These are phyloP conservation scores for Sutorius australiensis DNA, from an alignment of 768 basidiomycete species.

Conservation along the genomic window DNA sequence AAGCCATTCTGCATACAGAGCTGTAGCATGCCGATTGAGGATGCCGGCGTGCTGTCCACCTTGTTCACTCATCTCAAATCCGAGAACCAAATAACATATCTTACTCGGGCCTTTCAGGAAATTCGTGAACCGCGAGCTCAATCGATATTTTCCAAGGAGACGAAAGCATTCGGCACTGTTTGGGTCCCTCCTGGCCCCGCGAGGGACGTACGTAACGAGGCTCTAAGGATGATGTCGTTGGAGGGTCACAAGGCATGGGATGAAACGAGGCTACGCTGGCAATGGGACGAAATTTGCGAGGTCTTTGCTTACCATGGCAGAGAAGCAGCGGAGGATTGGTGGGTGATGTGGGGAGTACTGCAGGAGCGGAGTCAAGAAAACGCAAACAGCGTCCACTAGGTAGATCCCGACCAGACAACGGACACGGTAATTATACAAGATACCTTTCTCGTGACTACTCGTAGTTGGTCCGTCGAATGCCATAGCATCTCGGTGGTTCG, in stretches of 20 bases:
- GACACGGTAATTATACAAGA: slow-evolving; percentile 7
- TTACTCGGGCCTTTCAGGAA: slow-evolving; percentile 59
- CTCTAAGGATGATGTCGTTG: slow-evolving; percentile 20
- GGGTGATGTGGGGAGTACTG: slow-evolving; percentile 55
- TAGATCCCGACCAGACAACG: slow-evolving; percentile 1
- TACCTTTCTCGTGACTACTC: slow-evolving; percentile 1
- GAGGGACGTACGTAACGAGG: slow-evolving; percentile 44
- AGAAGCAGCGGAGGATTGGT: slow-evolving; percentile 65
- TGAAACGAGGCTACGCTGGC: slow-evolving; percentile 43
- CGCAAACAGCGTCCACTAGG: slow-evolving; percentile 5
- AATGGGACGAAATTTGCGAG: slow-evolving; percentile 55
- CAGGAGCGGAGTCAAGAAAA: slow-evolving; percentile 36
- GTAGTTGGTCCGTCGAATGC: too few relatives aligned
- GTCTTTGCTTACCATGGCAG: slow-evolving; percentile 53
- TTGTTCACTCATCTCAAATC: slow-evolving; percentile 43
- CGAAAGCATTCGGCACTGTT: slow-evolving; percentile 40
- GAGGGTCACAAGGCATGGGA: slow-evolving; percentile 42
- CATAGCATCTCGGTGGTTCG: background rate
- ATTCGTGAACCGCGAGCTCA: slow-evolving; percentile 49
- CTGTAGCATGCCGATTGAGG: slow-evolving; percentile 34
- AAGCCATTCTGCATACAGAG: slow-evolving; percentile 49
- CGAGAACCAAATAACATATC: slow-evolving; percentile 45
- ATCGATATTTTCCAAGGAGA: slow-evolving; percentile 43
- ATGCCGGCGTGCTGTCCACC: slow-evolving; percentile 32
- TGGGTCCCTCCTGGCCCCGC: slow-evolving; percentile 43